Base-by-base conservation (phyloP, 2,329 filamentous ascomycete genomes). In the Penicillium sp. region DNA sequence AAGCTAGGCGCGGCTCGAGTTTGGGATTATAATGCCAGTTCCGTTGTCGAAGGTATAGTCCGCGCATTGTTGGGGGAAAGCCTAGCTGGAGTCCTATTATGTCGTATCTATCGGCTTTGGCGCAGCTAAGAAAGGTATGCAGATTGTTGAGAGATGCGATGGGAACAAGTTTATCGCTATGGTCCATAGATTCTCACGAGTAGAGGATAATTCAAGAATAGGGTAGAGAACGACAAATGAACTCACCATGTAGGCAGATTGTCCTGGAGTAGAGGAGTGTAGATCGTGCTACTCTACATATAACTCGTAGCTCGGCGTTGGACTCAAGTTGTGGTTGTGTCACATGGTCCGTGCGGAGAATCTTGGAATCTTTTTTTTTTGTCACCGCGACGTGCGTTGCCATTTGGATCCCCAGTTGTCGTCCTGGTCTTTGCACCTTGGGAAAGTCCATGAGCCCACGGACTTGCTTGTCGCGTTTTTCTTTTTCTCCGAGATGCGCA, bases 331-430 rank as follows among this genome's bases (percentile, higher is more conserved):
- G 22, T 2, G 22, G 22, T 2, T 4, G 22, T 22, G 22, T 45
- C 49, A 56, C 38, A 12, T 66, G 66, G 66, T 62, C 64, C 59
- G 66, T 68, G 66, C 66, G 52, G 35, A n/a, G 25, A 54, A 58
- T 64, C 57, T 66, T 10, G 8, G 31, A 31, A 31, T 31, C 66
- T 66, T 67, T 67, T 60, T 60, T 54, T 48, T 51, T 54, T 45
- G 25, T 55, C 50, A 41, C 39, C 48, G n/a, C 22, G 22, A 22
- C 22, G 22, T 22, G 22, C 37, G 39, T 22, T 6, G 20, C 8
- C 17, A 25, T 12, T 12, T 31, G 31, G 25, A 45, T 22, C n/a
- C 3, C 12, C 39, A 42, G n/a, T 22, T n/a, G 49, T 52, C 35
- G n/a, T 28, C 20, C 4, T 52, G 49, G 20, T 39, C 49, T 52